These are phyloP conservation scores for Lecanicillium sp. DNA, from an alignment of 2,329 filamentous ascomycete species.

Conservation along the genomic window DNA sequence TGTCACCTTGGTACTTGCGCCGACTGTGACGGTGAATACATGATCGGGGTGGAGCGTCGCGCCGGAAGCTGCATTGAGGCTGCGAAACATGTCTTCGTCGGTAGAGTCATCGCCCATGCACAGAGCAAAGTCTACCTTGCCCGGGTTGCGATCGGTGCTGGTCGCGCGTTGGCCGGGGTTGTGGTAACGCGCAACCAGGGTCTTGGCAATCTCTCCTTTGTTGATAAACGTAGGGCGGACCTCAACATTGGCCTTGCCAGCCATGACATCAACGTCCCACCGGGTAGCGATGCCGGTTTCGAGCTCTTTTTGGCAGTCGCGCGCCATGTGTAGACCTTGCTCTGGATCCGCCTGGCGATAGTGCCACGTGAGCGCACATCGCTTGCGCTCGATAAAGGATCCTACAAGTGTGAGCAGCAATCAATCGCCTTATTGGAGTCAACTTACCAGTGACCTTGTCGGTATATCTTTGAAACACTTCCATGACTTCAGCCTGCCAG, in stretches of 20 bases:
- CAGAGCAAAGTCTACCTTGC: conserved; percentile 74
- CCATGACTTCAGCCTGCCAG: conserved; percentile 81
- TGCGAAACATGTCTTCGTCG: conserved; percentile 94
- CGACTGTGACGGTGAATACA: conserved; percentile 86
- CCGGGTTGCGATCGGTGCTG: conserved; percentile 30
- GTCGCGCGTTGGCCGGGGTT: conserved; percentile 36
- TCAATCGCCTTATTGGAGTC: background rate
- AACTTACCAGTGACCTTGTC: conserved; percentile 71
- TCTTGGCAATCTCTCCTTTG: conserved; percentile 91
- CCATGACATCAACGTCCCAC: conserved; percentile 94
- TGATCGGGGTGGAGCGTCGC: conserved; percentile 50
- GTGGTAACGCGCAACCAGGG: conserved; percentile 68
- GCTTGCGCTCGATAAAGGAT: conserved; percentile 89
- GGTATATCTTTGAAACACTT: conserved; percentile 81
- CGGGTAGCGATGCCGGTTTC: conserved; percentile 67
- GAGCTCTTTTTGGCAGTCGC: conserved; percentile 74
- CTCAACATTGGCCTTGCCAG: conserved; percentile 92
- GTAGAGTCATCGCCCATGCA: conserved; percentile 95
- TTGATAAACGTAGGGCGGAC: conserved; percentile 96
- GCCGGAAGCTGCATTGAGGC: conserved; percentile 54
- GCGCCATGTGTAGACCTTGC: conserved; percentile 70
- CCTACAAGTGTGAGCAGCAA: conserved; percentile 38
- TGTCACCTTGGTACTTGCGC: conserved; percentile 85
- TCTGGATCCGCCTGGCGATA: conserved; percentile 88
- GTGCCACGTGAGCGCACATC: conserved; percentile 93